Percentiles rank a stretch among this genome's conserved stretches.
Evolutionary conservation across 768 basidiomycete species (phyloP).

Genomic region (Hemileccinum rubropunctum): DNA sequence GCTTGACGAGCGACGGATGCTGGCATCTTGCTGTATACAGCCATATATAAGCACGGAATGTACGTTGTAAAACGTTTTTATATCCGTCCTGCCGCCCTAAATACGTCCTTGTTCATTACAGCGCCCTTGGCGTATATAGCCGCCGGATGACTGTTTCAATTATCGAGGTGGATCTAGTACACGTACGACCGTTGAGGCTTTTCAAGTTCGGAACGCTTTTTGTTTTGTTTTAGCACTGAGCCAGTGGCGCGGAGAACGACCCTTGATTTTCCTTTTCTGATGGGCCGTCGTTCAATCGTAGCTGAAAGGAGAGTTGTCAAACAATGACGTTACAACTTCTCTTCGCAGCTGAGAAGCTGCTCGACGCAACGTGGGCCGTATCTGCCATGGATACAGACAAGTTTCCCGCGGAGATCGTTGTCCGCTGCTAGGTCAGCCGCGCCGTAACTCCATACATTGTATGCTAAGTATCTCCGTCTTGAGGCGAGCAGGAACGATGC

Average conservation of each 20-base stretch:
- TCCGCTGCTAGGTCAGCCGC: slow-evolving; percentile 12
- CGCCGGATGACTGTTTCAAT: slow-evolving; percentile 10
- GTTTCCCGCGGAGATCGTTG: slow-evolving; percentile 31
- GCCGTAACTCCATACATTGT: slow-evolving; percentile 19
- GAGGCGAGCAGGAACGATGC: slow-evolving; percentile 9
- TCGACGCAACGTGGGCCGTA: slow-evolving; percentile 23
- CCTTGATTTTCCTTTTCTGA: slow-evolving; percentile 11
- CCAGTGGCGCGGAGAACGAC: slow-evolving; percentile 2
- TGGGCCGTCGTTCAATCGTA: slow-evolving; percentile 4
- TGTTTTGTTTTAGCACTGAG: too few species aligned
- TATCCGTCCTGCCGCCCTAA: slow-evolving; percentile 9
- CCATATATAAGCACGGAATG: background rate
- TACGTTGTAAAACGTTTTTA: slow-evolving; percentile 1
- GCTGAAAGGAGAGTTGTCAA: slow-evolving; percentile 6
- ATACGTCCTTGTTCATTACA: background rate
- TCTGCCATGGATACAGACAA: slow-evolving; percentile 27
- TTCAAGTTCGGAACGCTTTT: too few species aligned
- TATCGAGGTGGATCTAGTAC: background rate
- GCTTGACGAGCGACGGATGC: slow-evolving; percentile 5
- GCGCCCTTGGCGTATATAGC: background rate
- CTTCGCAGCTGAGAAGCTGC: slow-evolving; percentile 19
- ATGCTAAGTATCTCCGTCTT: slow-evolving; percentile 23
- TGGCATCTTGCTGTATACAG: slow-evolving; percentile 6
- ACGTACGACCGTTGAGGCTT: slow-evolving; percentile 4
- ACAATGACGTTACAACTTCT: slow-evolving; percentile 22